Evolutionary conservation across 257 asterid species (phyloP).

Genomic region (Plantago ovata): DNA sequence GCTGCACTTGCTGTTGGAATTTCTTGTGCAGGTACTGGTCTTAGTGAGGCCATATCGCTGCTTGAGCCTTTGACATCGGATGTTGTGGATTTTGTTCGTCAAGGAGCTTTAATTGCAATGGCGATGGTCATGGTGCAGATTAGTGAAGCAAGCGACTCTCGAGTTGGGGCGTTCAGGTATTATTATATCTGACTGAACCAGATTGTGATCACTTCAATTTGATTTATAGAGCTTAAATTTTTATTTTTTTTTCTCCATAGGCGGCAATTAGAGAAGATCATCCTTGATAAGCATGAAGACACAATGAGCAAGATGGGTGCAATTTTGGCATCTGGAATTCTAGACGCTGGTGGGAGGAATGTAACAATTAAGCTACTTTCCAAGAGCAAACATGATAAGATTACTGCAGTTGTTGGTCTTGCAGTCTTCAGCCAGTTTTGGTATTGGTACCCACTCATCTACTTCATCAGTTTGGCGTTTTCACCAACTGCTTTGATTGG

Average conservation of each 20-base stretch:
- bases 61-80: constrained; percentile 94
- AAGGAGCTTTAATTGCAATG: constrained; percentile 98
- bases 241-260: constrained; percentile 27
- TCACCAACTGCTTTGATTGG: constrained; percentile 98
- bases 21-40: constrained; percentile 98
- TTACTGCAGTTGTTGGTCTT: constrained; percentile 89
- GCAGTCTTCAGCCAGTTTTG: constrained; percentile 98
- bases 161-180: constrained; percentile 92
- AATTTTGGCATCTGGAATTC: constrained; percentile 90
- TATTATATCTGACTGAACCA: background rate
- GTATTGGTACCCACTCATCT: constrained; percentile 98
- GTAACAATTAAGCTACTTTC: constrained; percentile 84
- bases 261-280: constrained; percentile 89
- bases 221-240: constrained; percentile 13
- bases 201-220: background rate
- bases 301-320: constrained; percentile 99
- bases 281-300: constrained; percentile 93
- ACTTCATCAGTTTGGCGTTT: constrained; percentile 84
- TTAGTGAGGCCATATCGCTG: constrained; percentile 93
- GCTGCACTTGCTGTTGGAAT: constrained; percentile 98
- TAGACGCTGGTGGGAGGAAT: constrained; percentile 98
- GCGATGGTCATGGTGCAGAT: constrained; percentile 98
- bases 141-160: constrained; percentile 95
- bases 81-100: constrained; percentile 97
- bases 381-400: constrained; percentile 77